Percentiles rank a stretch among this genome's conserved stretches.
Conservation (phyloP, 805 yeast genomes). For the Metschnikowia lachancei region DNA sequence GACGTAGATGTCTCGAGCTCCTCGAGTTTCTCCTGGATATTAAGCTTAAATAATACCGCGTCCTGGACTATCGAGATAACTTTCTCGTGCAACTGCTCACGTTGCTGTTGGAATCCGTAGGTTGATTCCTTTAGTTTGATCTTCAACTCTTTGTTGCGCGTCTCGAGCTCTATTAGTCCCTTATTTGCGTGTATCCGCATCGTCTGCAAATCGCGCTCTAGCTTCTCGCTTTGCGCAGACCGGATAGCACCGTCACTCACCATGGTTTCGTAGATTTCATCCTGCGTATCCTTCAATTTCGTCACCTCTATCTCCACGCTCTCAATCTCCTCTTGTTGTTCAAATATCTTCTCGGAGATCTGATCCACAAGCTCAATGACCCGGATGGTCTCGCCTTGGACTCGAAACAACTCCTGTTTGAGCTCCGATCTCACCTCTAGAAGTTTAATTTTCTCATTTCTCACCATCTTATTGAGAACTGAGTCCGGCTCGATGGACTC, state of each 20-base stretch:
- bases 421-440: conserved; percentile 33
- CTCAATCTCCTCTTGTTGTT: conserved; percentile 56
- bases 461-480: conserved; percentile 45
- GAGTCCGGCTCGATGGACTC: conserved; percentile 26
- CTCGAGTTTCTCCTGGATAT: conserved; percentile 62
- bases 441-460: conserved; percentile 44
- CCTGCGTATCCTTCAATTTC: conserved; percentile 50
- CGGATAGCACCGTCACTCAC: conserved; percentile 50
- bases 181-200: conserved; percentile 49
- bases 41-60: conserved; percentile 62
- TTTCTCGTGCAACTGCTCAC: conserved; percentile 49
- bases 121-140: conserved; percentile 51
- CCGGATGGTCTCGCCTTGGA: conserved; percentile 57
- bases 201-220: conserved; percentile 55
- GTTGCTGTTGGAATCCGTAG: conserved; percentile 45
- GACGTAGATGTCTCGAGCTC: conserved; percentile 50
- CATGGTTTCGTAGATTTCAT: conserved; percentile 55
- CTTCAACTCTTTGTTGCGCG: conserved; percentile 47
- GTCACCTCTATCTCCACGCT: conserved; percentile 55
- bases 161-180: conserved; percentile 47
- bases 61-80: conserved; percentile 57
- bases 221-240: conserved; percentile 62
- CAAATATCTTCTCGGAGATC: conserved; percentile 51
- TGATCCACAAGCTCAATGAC: conserved; percentile 59
- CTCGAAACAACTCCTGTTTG: conserved; percentile 42